Evolutionary conservation across 2,329 filamentous ascomycete genomes (phyloP), one percentile per base, ranked within the genome.

Genomic region (Sarocladium brachiariae): DNA sequence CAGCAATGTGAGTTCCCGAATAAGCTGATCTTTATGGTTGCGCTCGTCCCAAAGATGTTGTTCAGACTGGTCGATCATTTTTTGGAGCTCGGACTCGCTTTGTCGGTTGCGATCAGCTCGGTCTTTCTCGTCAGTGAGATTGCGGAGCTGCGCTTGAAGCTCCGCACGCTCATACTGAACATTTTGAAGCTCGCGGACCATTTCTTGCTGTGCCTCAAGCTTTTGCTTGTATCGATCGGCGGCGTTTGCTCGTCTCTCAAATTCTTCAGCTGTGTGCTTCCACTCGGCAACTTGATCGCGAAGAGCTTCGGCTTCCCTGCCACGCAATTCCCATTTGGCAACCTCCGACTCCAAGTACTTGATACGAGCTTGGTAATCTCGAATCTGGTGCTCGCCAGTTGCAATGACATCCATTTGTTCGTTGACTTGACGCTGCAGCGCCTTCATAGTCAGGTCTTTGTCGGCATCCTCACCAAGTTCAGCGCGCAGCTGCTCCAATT

Each of bases 401-500:
- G 82, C 81, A 60, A 91, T 90, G 47, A 89, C 72, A 52, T 84
- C 76, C 63, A 88, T 83, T 59, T 86, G 82, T 58, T 89, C 81
- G 35, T 78, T 77, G 21, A 84, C 70, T 56, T 77, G 76, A 38
- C 70, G 68, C 57, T 83, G 72, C 57, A 86, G 68, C 53, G 74
- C 66, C 65, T 71, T 70, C 55, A 81, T 74, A 47, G 75, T 68
- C 50, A 75, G 71, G 19, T 69, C 75, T 61, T 69, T 78, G 64
- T 70, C 71, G 64, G 71, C 67, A 61, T 80, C 69, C 69, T 79
- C 67, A 65, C 72, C 57, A 63, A 73, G 68, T 68, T 78, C 65
- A 58, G 74, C 70, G 56, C 71, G 63, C 49, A 77, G 61, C 50
- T 76, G 65, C 60, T 74, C 74, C 8, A 77, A 71, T 61, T 80